Evolutionary conservation across 1,139 yeast species (phyloP), one percentile per base, ranked within the genome.

Genomic region (Protomyces inundatus): DNA sequence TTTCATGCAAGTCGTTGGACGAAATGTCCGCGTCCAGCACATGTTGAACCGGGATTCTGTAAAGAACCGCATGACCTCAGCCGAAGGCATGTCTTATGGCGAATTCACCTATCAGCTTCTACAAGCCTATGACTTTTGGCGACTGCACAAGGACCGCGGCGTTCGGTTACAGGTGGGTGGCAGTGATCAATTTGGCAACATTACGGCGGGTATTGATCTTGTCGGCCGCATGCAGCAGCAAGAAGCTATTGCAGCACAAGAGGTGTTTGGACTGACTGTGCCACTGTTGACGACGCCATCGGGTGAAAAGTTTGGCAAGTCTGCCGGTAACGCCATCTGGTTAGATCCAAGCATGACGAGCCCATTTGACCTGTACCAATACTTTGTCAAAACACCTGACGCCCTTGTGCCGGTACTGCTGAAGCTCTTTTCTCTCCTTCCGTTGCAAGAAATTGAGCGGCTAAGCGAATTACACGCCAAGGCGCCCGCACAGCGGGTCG

Each of bases 171-270:
- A 93, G 76, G 84, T 95, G 34, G 99, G 99, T 14, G 99, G 99
- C 6, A 90, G 88, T 72, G 98, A 93, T 73, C 99, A 93, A 75
- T 93, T 97, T 93, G 99, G 99, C 0, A 93, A 93, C 71, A 95
- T 95, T 67, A 90, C 96, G 4, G 98, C 98, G 0, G 99, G 99
- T 0, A 83, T 89, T 58, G 98, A 93, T 72, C 79, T 95, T 66
- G 90, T 93, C 54, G 80, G 87, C 0, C 78, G 97, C 68, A 74
- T 89, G 63, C 79, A 68, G 68, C 52, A 71, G 71, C 65, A 54
- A 64, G 34, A 30, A 10, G 10, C 7, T 12, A 14, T 30, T n/a
- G 35, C 34, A 46, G 14, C 9, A 4, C 32, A 48, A 30, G 59
- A 58, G 56, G 61, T 52, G 42, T 89, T 76, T 73, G 98, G 98